Evolutionary conservation across 768 basidiomycete genomes (phyloP), one percentile per base, ranked within the genome.

Genomic region (Crepidotus variabilis): DNA sequence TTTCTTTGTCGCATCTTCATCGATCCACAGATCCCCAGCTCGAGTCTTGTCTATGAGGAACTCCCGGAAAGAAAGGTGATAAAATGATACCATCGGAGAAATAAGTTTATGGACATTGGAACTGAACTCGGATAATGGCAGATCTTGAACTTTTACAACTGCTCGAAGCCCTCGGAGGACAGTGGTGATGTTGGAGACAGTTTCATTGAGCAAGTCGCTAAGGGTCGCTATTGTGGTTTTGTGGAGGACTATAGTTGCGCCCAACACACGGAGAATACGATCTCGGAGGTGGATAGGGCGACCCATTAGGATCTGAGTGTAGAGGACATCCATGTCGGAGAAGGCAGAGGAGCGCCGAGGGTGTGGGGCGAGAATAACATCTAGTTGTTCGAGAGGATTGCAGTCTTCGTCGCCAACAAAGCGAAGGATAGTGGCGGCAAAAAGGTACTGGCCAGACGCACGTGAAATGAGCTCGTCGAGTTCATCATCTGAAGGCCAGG

Each of bases 21-120:
- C 53, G 24, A 36, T 16, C 35, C 35, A 36, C 9, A 36, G 16
- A 8, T 36, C 35, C 35, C 16, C 35, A 8, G 35, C 8, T 36
- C 35, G 8, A 8, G 35, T 36, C 35, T 36, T 36, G 16, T 36
- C 35, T 16, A 8, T 8, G 16, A 36, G 35, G 16, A 36, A 36
- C 16, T 36, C 35, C 16, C 9, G 9, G 35, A 36, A 36, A 16
- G 35, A 36, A 8, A 8, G 8, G 16, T 36, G 35, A 36, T 36
- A 36, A 8, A 36, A 36, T 16, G 8, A 8, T 8, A 36, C 43
- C 18, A 2, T 21, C n/a, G 18, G 5, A n/a, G 11, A 1, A 47
- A 60, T 60, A 62, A 59, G 58, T 36, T 16, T 36, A 36, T n/a
- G n/a, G n/a, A n/a, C n/a, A 16, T 36, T 16, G 16, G 16, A 8